A percentile compares a stretch with the other conserved stretches of the same genome.
Conservation (phyloP, 441 rosid species). For the Capsella rubella region DNA sequence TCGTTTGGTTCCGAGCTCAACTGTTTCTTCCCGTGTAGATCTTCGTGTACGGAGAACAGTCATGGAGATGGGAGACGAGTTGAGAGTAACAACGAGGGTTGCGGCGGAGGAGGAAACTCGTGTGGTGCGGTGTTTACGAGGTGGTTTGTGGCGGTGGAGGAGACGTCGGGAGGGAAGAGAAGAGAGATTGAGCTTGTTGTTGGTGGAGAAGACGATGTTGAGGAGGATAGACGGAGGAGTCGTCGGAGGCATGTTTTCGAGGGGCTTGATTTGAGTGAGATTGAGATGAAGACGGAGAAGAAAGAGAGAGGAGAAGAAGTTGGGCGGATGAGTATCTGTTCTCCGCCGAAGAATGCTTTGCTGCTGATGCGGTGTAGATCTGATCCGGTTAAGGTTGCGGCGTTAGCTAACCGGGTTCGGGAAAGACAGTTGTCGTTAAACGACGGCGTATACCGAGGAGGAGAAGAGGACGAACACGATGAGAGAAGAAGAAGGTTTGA, state of each 20-base stretch:
- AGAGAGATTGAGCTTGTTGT: constrained; percentile 81
- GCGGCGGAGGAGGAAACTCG: constrained; percentile 52
- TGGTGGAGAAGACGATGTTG: constrained; percentile 63
- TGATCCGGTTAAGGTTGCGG: constrained; percentile 93
- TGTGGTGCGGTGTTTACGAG: constrained; percentile 46
- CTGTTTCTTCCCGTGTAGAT: constrained; percentile 86
- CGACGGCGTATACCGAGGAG: constrained; percentile 16
- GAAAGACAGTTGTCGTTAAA: constrained; percentile 47
- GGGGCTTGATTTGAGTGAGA: constrained; percentile 65
- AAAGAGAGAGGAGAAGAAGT: constrained; percentile 57
- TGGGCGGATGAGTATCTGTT: constrained; percentile 61
- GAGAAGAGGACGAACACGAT: constrained; percentile 32
- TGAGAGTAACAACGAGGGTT: constrained; percentile 31
- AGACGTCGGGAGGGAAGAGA: constrained; percentile 51
- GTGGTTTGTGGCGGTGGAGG: constrained; percentile 82
- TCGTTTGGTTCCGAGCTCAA: constrained; percentile 82
- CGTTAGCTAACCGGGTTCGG: constrained; percentile 68
- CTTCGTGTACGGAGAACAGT: constrained; percentile 61
- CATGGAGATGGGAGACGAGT: constrained; percentile 21
- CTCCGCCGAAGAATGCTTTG: constrained; percentile 92
- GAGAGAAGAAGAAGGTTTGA: constrained; percentile 33
- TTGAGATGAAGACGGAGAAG: constrained; percentile 47
- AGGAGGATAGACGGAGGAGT: constrained; percentile 48
- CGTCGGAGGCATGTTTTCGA: constrained; percentile 79
- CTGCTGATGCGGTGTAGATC: constrained; percentile 93